Conservation (phyloP, 2,329 filamentous ascomycete species). For the Diaporthe batatas region DNA sequence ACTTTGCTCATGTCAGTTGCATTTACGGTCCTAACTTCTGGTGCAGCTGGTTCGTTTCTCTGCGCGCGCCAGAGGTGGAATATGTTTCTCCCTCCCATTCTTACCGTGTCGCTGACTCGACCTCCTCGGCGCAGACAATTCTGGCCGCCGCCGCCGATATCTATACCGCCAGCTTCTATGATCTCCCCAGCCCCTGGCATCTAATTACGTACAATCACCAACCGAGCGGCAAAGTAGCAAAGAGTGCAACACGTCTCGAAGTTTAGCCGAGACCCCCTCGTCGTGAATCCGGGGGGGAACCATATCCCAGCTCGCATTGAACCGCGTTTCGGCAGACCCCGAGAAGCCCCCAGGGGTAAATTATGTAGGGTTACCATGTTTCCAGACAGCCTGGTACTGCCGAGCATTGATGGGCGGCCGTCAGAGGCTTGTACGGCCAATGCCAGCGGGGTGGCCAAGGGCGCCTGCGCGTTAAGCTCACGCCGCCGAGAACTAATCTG, state of each 20-base stretch:
- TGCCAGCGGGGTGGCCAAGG: no score
- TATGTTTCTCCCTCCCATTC: not conserved
- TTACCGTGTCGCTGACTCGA: no score
- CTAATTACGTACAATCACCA: not conserved
- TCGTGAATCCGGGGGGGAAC: not conserved
- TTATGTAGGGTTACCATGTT: not conserved
- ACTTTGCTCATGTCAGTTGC: not conserved
- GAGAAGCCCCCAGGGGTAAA: not conserved
- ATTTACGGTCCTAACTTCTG: not conserved
- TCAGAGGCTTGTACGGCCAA: conserved; percentile 9
- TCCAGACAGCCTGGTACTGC: conserved; percentile 6
- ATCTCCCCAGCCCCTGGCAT: not conserved
- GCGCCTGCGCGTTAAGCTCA: not conserved
- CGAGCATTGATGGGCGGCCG: conserved; percentile 20
- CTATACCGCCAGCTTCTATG: not conserved
- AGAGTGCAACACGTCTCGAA: conserved; percentile 3
- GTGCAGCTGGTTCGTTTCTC: not conserved
- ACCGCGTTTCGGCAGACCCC: conserved; percentile 21
- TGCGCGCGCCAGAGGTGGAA: not conserved
- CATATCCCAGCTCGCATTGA: conserved; percentile 13
- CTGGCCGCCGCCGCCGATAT: not conserved
- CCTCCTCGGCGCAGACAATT: not conserved
- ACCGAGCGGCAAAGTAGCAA: not conserved
- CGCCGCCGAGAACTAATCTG: not conserved
- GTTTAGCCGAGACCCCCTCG: not conserved